Conservation (phyloP, 495 filamentous ascomycete species). For the Aspergillus wentii region DNA sequence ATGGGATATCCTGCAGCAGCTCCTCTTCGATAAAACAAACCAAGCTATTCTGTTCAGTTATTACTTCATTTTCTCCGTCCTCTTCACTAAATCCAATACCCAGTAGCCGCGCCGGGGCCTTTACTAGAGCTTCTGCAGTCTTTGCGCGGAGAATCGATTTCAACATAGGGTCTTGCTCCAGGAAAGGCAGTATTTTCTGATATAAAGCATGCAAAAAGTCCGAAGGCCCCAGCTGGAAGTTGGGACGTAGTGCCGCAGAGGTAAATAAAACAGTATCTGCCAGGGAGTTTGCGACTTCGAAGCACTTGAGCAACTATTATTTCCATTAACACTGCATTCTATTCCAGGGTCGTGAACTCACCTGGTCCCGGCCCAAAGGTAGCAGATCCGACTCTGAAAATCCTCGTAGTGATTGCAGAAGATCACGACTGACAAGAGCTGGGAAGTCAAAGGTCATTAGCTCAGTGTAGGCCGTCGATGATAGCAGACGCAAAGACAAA, state of each 20-base stretch:
- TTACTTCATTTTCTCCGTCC: no score
- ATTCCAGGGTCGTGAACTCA: conserved; percentile 2
- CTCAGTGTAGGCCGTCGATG: conserved; percentile 45
- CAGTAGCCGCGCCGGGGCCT: conserved; percentile 19
- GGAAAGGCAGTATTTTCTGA: conserved; percentile 24
- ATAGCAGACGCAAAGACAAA: conserved; percentile 45
- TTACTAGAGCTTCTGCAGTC: conserved; percentile 23
- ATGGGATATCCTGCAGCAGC: no score
- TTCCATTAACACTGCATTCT: neutral
- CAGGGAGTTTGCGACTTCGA: conserved; percentile 29
- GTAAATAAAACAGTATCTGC: conserved; percentile 26
- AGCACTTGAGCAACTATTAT: conserved; percentile 26
- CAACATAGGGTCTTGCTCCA: conserved; percentile 21
- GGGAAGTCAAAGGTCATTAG: conserved; percentile 69
- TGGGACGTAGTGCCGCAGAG: neutral
- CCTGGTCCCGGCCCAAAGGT: conserved; percentile 29
- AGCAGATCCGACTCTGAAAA: conserved; percentile 24
- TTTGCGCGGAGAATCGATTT: conserved; percentile 25
- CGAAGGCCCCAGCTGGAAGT: conserved; percentile 19
- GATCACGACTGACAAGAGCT: conserved; percentile 62
- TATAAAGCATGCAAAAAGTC: conserved; percentile 29
- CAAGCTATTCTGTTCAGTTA: no score
- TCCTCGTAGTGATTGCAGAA: conserved; percentile 42
- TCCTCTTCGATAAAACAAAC: no score
- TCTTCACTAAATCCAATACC: conserved; percentile 1